Evolutionary conservation across 1,284 basidiomycete species (phyloP).

Genomic region (Melampsora medusae): DNA sequence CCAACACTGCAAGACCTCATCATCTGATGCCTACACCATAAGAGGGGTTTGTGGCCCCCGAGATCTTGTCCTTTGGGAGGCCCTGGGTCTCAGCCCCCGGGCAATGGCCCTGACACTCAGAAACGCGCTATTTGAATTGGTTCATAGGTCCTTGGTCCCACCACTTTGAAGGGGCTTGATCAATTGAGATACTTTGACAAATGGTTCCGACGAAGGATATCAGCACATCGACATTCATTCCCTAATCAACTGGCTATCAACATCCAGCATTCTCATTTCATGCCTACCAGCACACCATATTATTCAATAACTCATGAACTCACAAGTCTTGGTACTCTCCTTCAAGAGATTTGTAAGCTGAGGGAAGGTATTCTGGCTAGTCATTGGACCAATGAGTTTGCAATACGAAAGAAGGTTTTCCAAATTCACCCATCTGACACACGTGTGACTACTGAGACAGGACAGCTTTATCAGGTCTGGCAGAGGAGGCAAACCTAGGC

Average conservation of each 20-base stretch:
- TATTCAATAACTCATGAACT: neutral
- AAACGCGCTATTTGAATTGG: too few relatives aligned
- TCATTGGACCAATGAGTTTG: constrained; percentile 25
- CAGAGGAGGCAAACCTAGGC: constrained; percentile 59
- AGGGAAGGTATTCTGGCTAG: constrained; percentile 38
- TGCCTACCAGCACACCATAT: neutral
- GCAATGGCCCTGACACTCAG: too few relatives aligned
- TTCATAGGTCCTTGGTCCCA: constrained; percentile 29
- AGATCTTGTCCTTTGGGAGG: too few relatives aligned
- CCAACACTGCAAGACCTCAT: too few relatives aligned
- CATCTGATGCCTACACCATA: too few relatives aligned
- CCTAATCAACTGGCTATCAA: constrained; percentile 10
- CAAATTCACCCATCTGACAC: too few relatives aligned
- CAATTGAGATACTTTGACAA: constrained; percentile 20
- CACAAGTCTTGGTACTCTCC: constrained; percentile 7
- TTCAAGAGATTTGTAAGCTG: constrained; percentile 33
- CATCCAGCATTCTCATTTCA: neutral
- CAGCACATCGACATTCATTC: constrained; percentile 9
- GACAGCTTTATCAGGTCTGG: constrained; percentile 91
- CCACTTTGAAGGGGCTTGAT: constrained; percentile 34
- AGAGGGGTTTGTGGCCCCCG: too few relatives aligned
- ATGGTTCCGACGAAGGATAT: too few relatives aligned
- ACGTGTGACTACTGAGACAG: constrained; percentile 93
- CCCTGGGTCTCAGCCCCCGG: too few relatives aligned
- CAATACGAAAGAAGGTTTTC: constrained; percentile 23